Percentiles rank a stretch among this genome's conserved stretches.
These are phyloP conservation scores for Boletus edulis DNA, from an alignment of 768 basidiomycete species.

Conservation along the genomic window DNA sequence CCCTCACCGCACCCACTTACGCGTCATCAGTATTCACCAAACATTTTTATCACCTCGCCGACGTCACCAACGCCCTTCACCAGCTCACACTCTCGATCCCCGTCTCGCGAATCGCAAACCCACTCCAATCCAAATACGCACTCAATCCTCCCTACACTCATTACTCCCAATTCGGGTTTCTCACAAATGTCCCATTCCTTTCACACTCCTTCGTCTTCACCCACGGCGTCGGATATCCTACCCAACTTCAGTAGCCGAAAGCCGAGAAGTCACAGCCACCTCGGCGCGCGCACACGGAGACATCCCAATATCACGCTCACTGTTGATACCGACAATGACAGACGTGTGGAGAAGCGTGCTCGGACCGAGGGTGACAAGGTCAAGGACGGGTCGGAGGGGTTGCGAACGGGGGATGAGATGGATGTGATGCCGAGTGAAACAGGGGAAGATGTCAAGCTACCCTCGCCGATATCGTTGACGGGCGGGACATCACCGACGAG, in stretches of 20 bases:
- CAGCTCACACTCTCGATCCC: slow-evolving; percentile 18
- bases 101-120: slow-evolving; percentile 18
- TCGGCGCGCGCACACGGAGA: slow-evolving; percentile 19
- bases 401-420: slow-evolving; percentile 24
- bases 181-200: slow-evolving; percentile 7
- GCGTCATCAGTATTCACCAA: slow-evolving; percentile 43
- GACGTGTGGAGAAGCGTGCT: slow-evolving; percentile 26
- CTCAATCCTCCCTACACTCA: slow-evolving; percentile 9
- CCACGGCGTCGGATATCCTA: slow-evolving; percentile 23
- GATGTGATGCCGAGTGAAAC: slow-evolving; percentile 15
- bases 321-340: slow-evolving; percentile 21
- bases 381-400: slow-evolving; percentile 4
- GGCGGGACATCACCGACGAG: slow-evolving; percentile 11
- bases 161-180: slow-evolving; percentile 5
- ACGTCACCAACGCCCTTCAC: slow-evolving; percentile 36
- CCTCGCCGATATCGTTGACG: slow-evolving; percentile 22
- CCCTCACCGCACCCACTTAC: slow-evolving; percentile 21
- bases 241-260: slow-evolving; percentile 9
- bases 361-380: slow-evolving; percentile 14
- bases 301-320: slow-evolving; percentile 33
- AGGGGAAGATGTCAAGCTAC: slow-evolving; percentile 16
- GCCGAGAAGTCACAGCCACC: slow-evolving; percentile 26
- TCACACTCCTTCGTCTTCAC: slow-evolving; percentile 29
- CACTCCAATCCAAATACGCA: slow-evolving; percentile 8
- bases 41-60: slow-evolving; percentile 74